Percentiles rank a stretch among this genome's conserved stretches.
Conservation (phyloP, 768 basidiomycete genomes). For the Naganishia friedmannii region DNA sequence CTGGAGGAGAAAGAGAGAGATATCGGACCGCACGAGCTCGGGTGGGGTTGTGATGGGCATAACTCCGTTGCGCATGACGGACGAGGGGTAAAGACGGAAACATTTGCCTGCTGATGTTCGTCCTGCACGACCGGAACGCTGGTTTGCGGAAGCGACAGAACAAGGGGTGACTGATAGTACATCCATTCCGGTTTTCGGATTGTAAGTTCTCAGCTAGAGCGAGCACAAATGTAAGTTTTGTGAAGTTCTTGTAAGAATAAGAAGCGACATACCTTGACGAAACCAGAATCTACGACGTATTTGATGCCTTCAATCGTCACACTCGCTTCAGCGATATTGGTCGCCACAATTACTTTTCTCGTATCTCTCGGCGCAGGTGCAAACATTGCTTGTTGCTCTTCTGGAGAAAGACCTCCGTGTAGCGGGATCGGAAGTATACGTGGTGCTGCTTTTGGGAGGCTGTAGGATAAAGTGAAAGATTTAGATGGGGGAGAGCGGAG, state of each 20-base stretch:
- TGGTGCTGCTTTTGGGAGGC: conserved; percentile 57
- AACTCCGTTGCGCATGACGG: conserved; percentile 56
- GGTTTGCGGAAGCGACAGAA: conserved; percentile 83
- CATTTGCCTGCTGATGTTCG: conserved; percentile 88
- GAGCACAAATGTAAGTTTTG: not conserved
- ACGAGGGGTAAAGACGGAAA: conserved; percentile 79
- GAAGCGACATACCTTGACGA: conserved; percentile 73
- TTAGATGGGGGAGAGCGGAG: not conserved
- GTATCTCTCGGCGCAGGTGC: conserved; percentile 68
- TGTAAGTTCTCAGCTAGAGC: conserved; percentile 77
- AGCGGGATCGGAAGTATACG: conserved; percentile 70
- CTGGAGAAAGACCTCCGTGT: conserved; percentile 81
- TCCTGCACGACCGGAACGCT: conserved; percentile 91
- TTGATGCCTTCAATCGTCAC: conserved; percentile 95
- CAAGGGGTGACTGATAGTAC: conserved; percentile 78
- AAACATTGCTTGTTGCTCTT: conserved; percentile 85
- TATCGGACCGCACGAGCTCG: conserved; percentile 85
- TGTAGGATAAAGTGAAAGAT: conserved; percentile 50
- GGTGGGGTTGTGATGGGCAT: conserved; percentile 74
- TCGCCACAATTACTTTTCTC: conserved; percentile 86
- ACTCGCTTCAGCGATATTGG: conserved; percentile 96
- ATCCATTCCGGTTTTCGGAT: conserved; percentile 78
- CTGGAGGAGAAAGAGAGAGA: conserved; percentile 86
- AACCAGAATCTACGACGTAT: conserved; percentile 89
- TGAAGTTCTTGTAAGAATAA: not conserved